Evolutionary conservation across 192 early-diverging fungal genomes (phyloP), one percentile per base, ranked within the genome.

Genomic region (Linnemannia schmuckeri): DNA sequence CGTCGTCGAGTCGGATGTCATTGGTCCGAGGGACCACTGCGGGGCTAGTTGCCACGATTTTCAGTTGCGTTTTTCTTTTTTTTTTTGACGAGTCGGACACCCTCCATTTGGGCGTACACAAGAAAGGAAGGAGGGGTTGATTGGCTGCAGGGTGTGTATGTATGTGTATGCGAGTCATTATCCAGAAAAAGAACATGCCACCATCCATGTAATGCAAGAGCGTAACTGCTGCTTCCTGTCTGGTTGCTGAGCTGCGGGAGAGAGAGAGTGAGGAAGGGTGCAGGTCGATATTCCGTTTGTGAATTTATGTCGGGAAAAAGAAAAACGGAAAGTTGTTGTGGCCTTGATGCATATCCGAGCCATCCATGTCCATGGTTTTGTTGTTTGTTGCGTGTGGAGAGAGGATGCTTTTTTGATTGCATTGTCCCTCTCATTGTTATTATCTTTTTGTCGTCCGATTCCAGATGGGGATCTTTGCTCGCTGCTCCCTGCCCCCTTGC

Each of bases 301-400:
- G 49, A 33, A 27, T 30, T 27, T 12, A 66, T 66, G 30, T 66
- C 61, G 27, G 55, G 55, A 6, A 35, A 66, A 66, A 24, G 55
- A 24, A 66, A 66, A 66, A 12, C 3, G 9, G 30, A 66, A 30
- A 13, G 9, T 12, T 61, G 22, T 61, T 61, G 22, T 27, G 27
- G 61, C 33, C 27, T 33, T 63, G 61, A 27, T 63, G 61, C 61
- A 66, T 66, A 66, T 66, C 61, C 61, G 61, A 66, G 15, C 61
- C 61, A 10, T 52, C 49, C 9, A 6, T n/a, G 7, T 27, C 61
- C 49, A 52, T 6, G 49, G 17, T 22, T 15, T 33, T 30, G n/a
- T 30, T 33, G 0, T 15, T 33, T 30, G 9, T 33, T 66, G 27
- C 33, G 1, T 66, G 30, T 66, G 61, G 61, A 33, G 30, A 66